Evolutionary conservation across 2,329 filamentous ascomycete genomes (phyloP), one percentile per base, ranked within the genome.

Genomic region (Calonectria naviculata): DNA sequence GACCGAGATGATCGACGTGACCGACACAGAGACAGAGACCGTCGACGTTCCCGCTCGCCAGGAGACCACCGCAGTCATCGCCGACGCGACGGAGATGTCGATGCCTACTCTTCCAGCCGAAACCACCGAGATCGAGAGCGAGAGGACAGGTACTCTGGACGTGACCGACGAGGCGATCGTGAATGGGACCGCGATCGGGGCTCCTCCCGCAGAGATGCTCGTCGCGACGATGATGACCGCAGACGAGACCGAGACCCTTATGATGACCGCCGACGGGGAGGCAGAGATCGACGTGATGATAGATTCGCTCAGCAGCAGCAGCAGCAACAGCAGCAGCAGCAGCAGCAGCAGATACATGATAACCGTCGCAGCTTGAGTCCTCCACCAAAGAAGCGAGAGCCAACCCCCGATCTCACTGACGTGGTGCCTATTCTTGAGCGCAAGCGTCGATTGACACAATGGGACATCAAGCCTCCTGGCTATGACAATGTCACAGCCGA

Each of bases 401-500:
- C 97, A 9, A 99, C 97, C 0, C 97, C 97, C 41, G 97, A 99
- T 83, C 87, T 99, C 81, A 97, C 95, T 71, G 92, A 97, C 79
- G 87, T 97, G 71, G 87, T 93, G n/a, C 90, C 95, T 5, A 88
- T 99, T 70, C 87, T 95, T 74, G 93, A 96, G 80, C 93, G 96
- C 78, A 97, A 95, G 87, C 93, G 97, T 77, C 93, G 97, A 71
- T 87, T 99, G 87, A 98, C 95, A 41, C 97, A 99, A 84, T 99
- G 97, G 97, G 97, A 99, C 83, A 98, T 99, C 83, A 99, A 99
- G 86, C 97, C 97, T 7, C 94, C 95, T 19, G 96, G 97, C 52
- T 99, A 99, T 80, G 97, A 99, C 81, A 97, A 97, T 83, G 96
- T 99, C 75, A 98, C 97, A 3, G 95, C 97, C 26, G 97, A 99